A percentile compares a stretch with the other conserved stretches of the same genome.
phyloP scores from a whole-genome alignment of 2,329 filamentous ascomycete species.

The Colletotrichum liriopes region DNA sequence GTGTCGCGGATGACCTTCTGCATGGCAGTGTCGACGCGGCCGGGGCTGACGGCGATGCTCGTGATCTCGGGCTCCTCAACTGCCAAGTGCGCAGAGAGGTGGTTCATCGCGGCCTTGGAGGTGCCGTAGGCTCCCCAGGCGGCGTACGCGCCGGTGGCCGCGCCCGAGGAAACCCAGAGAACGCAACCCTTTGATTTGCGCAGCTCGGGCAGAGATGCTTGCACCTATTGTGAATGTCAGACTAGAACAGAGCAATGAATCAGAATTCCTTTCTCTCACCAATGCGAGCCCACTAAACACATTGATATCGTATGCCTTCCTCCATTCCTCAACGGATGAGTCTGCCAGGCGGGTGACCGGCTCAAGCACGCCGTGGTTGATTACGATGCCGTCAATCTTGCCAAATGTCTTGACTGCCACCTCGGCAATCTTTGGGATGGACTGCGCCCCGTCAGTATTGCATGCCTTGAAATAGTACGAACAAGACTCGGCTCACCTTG shows the following conservation, averaged over 20 bases:
- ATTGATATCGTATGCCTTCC: slow-evolving; percentile 83
- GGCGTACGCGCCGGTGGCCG: slow-evolving; percentile 75
- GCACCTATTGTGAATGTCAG: slow-evolving; percentile 66
- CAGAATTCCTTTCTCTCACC: slow-evolving; percentile 64
- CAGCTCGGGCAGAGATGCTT: slow-evolving; percentile 79
- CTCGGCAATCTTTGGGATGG: slow-evolving; percentile 75
- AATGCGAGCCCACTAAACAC: slow-evolving; percentile 87
- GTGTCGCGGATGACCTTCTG: slow-evolving; percentile 83
- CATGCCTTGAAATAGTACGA: background rate
- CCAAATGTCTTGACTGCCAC: slow-evolving; percentile 79
- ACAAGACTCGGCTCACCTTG: slow-evolving; percentile 56
- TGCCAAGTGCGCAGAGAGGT: slow-evolving; percentile 80
- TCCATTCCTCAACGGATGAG: slow-evolving; percentile 81
- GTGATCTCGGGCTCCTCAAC: slow-evolving; percentile 84
- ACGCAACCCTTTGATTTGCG: slow-evolving; percentile 79
- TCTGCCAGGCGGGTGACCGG: slow-evolving; percentile 81
- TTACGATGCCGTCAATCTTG: slow-evolving; percentile 82
- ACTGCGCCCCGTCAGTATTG: slow-evolving; percentile 51
- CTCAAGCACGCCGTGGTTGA: slow-evolving; percentile 90
- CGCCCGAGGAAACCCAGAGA: slow-evolving; percentile 86
- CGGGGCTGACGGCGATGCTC: slow-evolving; percentile 81
- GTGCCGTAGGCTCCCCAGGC: slow-evolving; percentile 88
- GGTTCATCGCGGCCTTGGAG: slow-evolving; percentile 87
- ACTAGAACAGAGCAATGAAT: background rate
- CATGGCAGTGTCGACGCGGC: slow-evolving; percentile 92